These are phyloP conservation scores for Limonium bicolor DNA, from an alignment of 148 eudicot genomes.

Conservation along the genomic window DNA sequence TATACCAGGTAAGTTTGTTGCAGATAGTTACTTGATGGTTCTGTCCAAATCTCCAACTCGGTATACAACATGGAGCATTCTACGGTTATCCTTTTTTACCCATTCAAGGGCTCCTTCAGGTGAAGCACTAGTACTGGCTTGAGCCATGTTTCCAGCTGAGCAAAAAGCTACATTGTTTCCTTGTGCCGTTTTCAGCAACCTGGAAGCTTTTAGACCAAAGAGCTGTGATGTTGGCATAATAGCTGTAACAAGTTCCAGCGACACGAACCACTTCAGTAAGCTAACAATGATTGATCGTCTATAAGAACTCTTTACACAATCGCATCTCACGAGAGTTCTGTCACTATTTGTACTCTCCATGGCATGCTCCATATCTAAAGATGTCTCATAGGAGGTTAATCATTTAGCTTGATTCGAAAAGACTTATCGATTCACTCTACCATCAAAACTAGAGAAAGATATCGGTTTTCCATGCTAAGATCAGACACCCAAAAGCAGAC, in stretches of 20 bases:
- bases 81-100: conserved; percentile 26
- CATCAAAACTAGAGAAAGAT: too few relatives aligned
- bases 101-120: conserved; percentile 24
- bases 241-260: conserved; percentile 26
- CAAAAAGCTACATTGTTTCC: conserved; percentile 19
- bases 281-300: too few relatives aligned
- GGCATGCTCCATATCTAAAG: too few relatives aligned
- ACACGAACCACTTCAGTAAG: too few relatives aligned
- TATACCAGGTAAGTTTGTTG: neutral
- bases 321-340: too few relatives aligned
- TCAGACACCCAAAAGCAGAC: too few relatives aligned
- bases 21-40: conserved; percentile 18
- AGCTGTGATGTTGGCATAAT: conserved; percentile 36
- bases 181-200: conserved; percentile 25
- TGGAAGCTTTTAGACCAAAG: conserved; percentile 35
- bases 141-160: conserved; percentile 35
- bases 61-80: conserved; percentile 26
- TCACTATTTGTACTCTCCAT: too few relatives aligned
- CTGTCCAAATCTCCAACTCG: conserved; percentile 38
- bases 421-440: too few relatives aligned
- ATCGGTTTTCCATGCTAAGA: too few relatives aligned
- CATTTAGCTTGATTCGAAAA: too few relatives aligned
- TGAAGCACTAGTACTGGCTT: conserved; percentile 21
- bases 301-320: too few relatives aligned
- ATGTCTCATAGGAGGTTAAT: too few relatives aligned